phyloP scores from a whole-genome alignment of 129 eudicot genomes.

The Centaurea solstitialis region DNA sequence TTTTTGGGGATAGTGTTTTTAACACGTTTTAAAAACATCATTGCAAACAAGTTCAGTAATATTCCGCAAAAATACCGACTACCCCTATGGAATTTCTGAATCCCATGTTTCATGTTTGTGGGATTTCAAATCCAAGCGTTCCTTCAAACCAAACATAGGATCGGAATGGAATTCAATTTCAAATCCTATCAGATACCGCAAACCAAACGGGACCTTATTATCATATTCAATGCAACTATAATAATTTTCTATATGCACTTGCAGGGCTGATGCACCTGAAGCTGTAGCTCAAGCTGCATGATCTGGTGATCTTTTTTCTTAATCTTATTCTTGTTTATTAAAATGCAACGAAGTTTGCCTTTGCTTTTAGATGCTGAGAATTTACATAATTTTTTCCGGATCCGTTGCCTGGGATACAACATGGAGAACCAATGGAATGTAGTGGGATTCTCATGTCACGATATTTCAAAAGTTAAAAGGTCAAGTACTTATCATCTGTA shows the following conservation, averaged over 20 bases:
- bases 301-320: conserved; percentile 22
- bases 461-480: no score
- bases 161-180: neutral
- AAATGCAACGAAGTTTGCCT: conserved; percentile 1
- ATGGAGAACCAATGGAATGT: no score
- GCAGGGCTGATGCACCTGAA: conserved; percentile 60
- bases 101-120: no score
- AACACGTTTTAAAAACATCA: neutral
- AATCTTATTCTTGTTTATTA: conserved; percentile 2
- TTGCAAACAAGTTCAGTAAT: neutral
- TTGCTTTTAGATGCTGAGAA: neutral
- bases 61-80: neutral
- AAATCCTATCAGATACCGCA: neutral
- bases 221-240: neutral
- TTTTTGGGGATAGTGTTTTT: neutral
- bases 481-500: no score
- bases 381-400: neutral
- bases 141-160: neutral
- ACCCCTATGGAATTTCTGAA: neutral
- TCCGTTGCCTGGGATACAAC: no score
- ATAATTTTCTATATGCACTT: neutral
- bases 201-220: neutral
- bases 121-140: neutral
- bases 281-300: conserved; percentile 70
- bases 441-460: no score